phyloP scores from a whole-genome alignment of 2,329 filamentous ascomycete species.

The Pseudogymnoascus sp. region DNA sequence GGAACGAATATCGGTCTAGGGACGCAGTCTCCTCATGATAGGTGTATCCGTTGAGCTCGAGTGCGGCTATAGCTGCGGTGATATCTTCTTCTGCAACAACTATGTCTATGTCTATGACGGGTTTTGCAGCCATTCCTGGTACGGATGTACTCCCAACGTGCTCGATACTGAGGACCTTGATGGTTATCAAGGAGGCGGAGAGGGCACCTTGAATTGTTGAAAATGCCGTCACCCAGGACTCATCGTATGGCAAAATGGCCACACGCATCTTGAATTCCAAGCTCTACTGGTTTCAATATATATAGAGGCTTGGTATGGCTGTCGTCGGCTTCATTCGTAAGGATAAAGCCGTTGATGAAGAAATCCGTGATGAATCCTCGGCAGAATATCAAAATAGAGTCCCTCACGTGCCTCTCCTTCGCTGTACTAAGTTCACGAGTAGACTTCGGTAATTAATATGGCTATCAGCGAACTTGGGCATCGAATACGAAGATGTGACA shows the following conservation, averaged over 20 bases:
- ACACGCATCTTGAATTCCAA: conserved; percentile 14
- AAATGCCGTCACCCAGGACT: conserved; percentile 16
- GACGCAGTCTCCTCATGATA: conserved; percentile 32
- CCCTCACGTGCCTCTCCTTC: background rate
- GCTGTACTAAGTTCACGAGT: background rate
- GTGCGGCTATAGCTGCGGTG: conserved; percentile 23
- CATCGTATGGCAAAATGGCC: conserved; percentile 15
- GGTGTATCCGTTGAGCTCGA: conserved; percentile 29
- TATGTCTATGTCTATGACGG: conserved; percentile 46
- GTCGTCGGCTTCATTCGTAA: background rate
- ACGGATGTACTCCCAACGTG: conserved; percentile 47
- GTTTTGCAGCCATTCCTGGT: conserved; percentile 42
- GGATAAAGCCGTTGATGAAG: background rate
- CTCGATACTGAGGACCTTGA: conserved; percentile 27
- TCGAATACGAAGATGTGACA: background rate
- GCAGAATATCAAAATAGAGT: background rate
- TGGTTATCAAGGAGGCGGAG: conserved; percentile 6
- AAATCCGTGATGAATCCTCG: background rate
- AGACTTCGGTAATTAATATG: background rate
- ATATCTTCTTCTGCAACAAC: conserved; percentile 30
- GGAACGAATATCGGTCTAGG: conserved; percentile 29
- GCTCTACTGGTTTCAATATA: background rate
- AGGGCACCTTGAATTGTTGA: conserved; percentile 10
- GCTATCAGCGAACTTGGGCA: background rate
- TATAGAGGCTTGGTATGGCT: background rate